Evolutionary conservation across 352 stramenopile genomes (phyloP), one percentile per base, ranked within the genome.

Genomic region (Phytophthora syringae): DNA sequence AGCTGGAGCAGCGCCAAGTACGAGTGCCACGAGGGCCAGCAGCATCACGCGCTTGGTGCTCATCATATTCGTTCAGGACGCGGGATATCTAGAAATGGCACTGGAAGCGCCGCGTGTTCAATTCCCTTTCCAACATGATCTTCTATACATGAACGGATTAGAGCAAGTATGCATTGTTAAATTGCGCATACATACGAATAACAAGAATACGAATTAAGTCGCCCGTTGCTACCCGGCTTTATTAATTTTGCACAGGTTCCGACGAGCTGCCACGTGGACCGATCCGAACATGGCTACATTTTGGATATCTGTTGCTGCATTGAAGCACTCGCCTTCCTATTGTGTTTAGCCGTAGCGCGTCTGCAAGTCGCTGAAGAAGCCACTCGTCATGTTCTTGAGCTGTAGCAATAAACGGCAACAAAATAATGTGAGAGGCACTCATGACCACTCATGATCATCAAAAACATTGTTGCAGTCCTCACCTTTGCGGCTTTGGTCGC

Each of bases 341-440:
- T 42, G 6, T 43, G 6, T 47, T 65, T 78, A 92, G 52, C 76
- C 85, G 71, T 96, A 96, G 54, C 88, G 88, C 15, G 78, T 84
- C 60, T 96, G 88, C 47, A 96, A 53, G 60, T 96, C 86, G 51
- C 64, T 86, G 73, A 96, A 96, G 77, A 96, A 96, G 54, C 80
- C 86, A 67, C 82, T 93, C 50, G 89, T 96, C 87, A 96, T 94
- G 63, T 91, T 86, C 73, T 96, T 96, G 22, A 96, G 84, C 87
- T 94, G 48, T 30, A 32, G 32, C 12, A 48, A n/a, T 5, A 40
- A 57, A 58, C 18, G 42, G 44, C n/a, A 47, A 13, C 27, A 57
- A 22, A 7, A 25, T 21, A 32, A 7, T 49, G 44, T 67, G 21
- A 59, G 47, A 1, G 51, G 16, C 12, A 61, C 20, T 9, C 49